Percentiles rank a stretch among this genome's conserved stretches.
Evolutionary conservation across 2,329 filamentous ascomycete genomes (phyloP).

Genomic region (Aphanocladium album): DNA sequence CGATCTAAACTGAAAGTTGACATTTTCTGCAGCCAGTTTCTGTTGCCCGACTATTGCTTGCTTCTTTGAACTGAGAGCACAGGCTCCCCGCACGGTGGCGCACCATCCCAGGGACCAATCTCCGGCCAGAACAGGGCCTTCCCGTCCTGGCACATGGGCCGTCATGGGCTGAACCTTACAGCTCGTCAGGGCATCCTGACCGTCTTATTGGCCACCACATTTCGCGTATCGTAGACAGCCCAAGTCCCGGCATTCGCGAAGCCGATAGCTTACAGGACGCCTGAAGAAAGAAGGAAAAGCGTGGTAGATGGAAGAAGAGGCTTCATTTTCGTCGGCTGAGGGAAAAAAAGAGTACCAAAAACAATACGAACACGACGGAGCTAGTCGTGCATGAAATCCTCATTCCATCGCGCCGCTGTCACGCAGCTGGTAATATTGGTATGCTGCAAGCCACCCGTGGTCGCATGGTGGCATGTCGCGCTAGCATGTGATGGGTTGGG

Average conservation of each 20-base stretch:
- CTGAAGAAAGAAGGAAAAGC: not conserved
- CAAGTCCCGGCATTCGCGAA: not conserved
- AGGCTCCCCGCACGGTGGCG: slow-evolving; percentile 7
- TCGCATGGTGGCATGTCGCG: not conserved
- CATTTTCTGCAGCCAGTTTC: not conserved
- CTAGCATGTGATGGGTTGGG: slow-evolving; percentile 10
- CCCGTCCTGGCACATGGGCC: slow-evolving; percentile 1
- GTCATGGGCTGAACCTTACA: not conserved
- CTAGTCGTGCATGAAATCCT: not conserved
- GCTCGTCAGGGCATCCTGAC: not conserved
- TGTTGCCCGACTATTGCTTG: not conserved
- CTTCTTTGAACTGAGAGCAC: not conserved
- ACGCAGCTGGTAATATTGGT: not conserved
- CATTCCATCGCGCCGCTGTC: not conserved
- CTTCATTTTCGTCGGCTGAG: not conserved
- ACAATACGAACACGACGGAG: not conserved
- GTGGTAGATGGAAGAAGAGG: not conserved
- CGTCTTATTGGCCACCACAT: not conserved
- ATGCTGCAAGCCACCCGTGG: not conserved
- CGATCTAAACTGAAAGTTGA: not conserved
- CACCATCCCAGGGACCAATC: slow-evolving; percentile 3
- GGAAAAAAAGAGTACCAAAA: not conserved
- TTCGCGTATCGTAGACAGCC: not conserved
- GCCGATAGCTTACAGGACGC: not conserved
- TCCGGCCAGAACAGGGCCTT: not conserved